A percentile compares a stretch with the other conserved stretches of the same genome.
Evolutionary conservation across 2,329 filamentous ascomycete genomes (phyloP).

Genomic region (Cordyceps fumosorosea): DNA sequence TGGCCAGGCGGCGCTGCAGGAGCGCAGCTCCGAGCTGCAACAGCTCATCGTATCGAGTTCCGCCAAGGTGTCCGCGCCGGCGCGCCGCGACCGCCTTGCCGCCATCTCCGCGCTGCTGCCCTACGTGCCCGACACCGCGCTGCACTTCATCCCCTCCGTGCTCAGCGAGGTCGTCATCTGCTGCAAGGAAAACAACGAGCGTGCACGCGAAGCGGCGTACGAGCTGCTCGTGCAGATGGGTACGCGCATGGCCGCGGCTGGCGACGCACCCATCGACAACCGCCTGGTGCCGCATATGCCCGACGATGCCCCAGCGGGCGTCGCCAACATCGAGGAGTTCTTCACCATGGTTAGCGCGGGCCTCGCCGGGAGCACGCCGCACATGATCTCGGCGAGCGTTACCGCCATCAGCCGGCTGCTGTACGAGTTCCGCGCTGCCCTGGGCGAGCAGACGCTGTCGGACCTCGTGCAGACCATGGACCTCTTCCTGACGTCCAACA

Average conservation of each 20-base stretch:
- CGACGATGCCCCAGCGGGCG: slow-evolving; percentile 65
- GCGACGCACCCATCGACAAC: slow-evolving; percentile 72
- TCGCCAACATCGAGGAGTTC: slow-evolving; percentile 85
- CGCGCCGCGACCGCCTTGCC: slow-evolving; percentile 76
- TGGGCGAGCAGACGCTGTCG: slow-evolving; percentile 63
- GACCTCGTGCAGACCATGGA: slow-evolving; percentile 94
- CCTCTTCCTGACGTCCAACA: slow-evolving; percentile 92
- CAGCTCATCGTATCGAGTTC: slow-evolving; percentile 70
- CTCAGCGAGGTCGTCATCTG: slow-evolving; percentile 92
- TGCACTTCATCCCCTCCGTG: slow-evolving; percentile 89
- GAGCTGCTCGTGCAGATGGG: slow-evolving; percentile 86
- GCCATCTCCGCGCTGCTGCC: slow-evolving; percentile 77
- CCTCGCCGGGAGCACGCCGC: slow-evolving; percentile 83
- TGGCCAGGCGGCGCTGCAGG: slow-evolving; percentile 67
- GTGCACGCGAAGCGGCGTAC: slow-evolving; percentile 82
- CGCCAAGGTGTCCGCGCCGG: slow-evolving; percentile 80
- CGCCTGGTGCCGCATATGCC: slow-evolving; percentile 84
- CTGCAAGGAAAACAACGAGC: slow-evolving; percentile 97
- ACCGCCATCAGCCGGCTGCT: slow-evolving; percentile 89
- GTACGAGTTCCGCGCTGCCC: slow-evolving; percentile 74
- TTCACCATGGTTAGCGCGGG: slow-evolving; percentile 98
- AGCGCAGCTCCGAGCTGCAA: slow-evolving; percentile 74
- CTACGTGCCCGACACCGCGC: slow-evolving; percentile 65
- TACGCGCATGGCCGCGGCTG: slow-evolving; percentile 61
- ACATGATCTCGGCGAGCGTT: slow-evolving; percentile 97